Evolutionary conservation across 768 basidiomycete species (phyloP).

Genomic region (Hypsizygus marmoreus): DNA sequence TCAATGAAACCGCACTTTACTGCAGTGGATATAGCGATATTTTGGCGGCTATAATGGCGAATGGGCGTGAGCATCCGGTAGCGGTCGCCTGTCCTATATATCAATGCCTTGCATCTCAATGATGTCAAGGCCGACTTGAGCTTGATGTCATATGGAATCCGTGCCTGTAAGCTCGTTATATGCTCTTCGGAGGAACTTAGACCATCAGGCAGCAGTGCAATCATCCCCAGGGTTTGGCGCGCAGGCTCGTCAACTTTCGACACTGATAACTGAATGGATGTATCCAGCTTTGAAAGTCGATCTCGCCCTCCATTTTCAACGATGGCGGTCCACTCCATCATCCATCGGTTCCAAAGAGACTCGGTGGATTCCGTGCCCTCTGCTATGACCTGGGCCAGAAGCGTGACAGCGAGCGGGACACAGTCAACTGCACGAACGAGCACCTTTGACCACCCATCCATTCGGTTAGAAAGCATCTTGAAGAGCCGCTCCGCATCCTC

Average conservation of each 20-base stretch:
- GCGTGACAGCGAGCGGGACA: slow-evolving; percentile 4
- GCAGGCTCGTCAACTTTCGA: slow-evolving; percentile 20
- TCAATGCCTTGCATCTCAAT: too few relatives aligned
- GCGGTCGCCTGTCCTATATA: too few relatives aligned
- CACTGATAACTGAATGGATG: slow-evolving; percentile 21
- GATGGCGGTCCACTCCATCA: slow-evolving; percentile 14
- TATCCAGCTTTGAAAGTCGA: slow-evolving; percentile 22
- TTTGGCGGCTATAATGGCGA: too few relatives aligned
- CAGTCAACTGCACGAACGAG: neutral
- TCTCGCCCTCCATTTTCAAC: slow-evolving; percentile 19
- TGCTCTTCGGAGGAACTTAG: too few relatives aligned
- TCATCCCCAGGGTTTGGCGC: slow-evolving; percentile 16
- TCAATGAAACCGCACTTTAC: too few relatives aligned
- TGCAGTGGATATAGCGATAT: too few relatives aligned
- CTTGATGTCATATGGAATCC: too few relatives aligned
- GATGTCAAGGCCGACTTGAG: too few relatives aligned
- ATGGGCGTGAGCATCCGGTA: too few relatives aligned
- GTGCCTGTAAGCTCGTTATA: neutral
- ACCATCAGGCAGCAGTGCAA: slow-evolving; percentile 23
- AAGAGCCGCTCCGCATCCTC: neutral
- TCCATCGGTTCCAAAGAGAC: slow-evolving; percentile 20
- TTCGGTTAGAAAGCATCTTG: neutral
- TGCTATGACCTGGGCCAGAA: slow-evolving; percentile 19
- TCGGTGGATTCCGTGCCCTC: slow-evolving; percentile 20
- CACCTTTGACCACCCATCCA: neutral